Evolutionary conservation across 805 yeast genomes (phyloP).

Genomic region (Helenozyma baotianmanensis): DNA sequence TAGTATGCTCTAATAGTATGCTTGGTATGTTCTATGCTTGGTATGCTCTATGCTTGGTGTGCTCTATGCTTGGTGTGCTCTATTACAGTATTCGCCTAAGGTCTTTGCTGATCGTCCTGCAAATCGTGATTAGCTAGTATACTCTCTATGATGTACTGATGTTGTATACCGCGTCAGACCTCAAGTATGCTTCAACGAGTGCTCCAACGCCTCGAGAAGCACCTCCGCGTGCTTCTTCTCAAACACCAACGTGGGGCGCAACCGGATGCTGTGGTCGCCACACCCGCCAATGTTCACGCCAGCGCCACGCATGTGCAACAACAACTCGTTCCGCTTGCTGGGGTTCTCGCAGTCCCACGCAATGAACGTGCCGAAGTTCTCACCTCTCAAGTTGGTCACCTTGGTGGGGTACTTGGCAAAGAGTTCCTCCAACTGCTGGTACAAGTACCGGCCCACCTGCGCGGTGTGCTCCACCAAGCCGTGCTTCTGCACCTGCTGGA

Average conservation of each 20-base stretch:
- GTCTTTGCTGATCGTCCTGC: too few species aligned
- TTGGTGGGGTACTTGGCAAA: conserved; percentile 37
- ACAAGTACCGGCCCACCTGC: conserved; percentile 53
- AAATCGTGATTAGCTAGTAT: too few species aligned
- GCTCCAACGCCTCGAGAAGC: conserved; percentile 41
- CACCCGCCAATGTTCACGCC: conserved; percentile 71
- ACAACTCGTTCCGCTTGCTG: conserved; percentile 43
- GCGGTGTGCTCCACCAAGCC: conserved; percentile 46
- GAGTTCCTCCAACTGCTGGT: conserved; percentile 35
- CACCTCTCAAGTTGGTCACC: conserved; percentile 54
- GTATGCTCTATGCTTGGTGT: too few species aligned
- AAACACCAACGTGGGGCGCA: conserved; percentile 63
- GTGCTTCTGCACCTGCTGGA: conserved; percentile 48
- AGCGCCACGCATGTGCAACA: conserved; percentile 40
- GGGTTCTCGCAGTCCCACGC: conserved; percentile 55
- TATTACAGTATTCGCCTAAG: too few species aligned
- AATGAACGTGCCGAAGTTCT: conserved; percentile 58
- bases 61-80: too few species aligned
- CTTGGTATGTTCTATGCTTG: too few species aligned
- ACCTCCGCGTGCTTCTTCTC: conserved; percentile 59
- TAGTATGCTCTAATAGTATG: too few species aligned
- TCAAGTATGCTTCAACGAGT: conserved; percentile 16
- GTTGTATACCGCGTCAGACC: too few species aligned
- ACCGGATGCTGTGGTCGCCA: conserved; percentile 53
- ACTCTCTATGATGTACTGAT: too few species aligned